Base-by-base conservation (phyloP, 495 filamentous ascomycete species). In the Talaromyces trachyspermus region DNA sequence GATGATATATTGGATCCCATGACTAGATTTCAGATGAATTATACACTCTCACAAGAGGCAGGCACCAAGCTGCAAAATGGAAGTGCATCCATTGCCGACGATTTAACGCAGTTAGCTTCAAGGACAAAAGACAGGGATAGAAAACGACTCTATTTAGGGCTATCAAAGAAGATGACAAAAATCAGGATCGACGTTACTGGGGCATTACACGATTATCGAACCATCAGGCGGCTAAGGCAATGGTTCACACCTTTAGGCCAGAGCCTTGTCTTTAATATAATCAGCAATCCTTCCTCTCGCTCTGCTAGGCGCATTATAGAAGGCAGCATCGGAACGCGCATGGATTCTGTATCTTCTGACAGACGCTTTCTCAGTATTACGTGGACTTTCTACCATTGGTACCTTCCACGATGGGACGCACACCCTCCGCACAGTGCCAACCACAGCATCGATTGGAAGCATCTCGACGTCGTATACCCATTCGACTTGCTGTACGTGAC, bases 401-500 rank as follows among this genome's bases (percentile, higher is more conserved):
- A 46, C 24, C 20, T 46, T 7, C 19, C 27, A 8, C 44, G 44
- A 36, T 46, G 44, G 44, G 25, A 33, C 14, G 17, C 15, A 14
- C 25, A 22, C 12, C 19, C 29, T 33, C 22, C 51, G 17, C 42
- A 46, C 27, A 53, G 48, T 23, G 23, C 50, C 11, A 15, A 53
- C 23, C 18, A 54, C 9, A 24, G 55, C 52, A 56, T 52, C 17
- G 45, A 54, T 45, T 63, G 56, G 60, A 58, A 54, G 11, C 62
- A 65, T 32, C 53, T 67, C 8, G 62, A 67, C 54, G 51, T 60
- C 24, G 49, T 57, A 18, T 55, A 58, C 11, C 55, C 58, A 12
- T 57, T 67, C 11, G 25, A 52, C 0, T 18, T 58, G 10, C 25
- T 48, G 0, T 14, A 42, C 3, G 4, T 47, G 3, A 12, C 24